Evolutionary conservation across 371 early-diverging fungal genomes (phyloP), one percentile per base, ranked within the genome.

Genomic region (Blyttiomyces sp.): DNA sequence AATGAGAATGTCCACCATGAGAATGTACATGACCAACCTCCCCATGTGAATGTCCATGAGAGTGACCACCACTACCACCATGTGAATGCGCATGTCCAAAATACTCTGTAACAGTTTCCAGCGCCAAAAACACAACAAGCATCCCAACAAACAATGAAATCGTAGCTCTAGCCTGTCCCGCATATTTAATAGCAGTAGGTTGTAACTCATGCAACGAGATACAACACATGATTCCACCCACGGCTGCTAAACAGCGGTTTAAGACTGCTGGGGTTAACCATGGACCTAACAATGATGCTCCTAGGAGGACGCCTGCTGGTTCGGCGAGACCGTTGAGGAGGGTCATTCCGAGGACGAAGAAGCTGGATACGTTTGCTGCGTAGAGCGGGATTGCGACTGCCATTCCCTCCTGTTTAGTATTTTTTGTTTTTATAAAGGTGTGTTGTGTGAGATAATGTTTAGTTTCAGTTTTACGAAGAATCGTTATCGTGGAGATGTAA

Each of bases 361-460:
- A 48, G 27, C 53, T 45, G 33, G 64, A 45, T 23, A 62, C 55
- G 11, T 64, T 62, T 6, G 82, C 77, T 17, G 76, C 78, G 52
- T 79, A 80, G 16, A 80, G 63, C 2, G 82, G 82, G 27, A 82
- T 75, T 19, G 82, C 82, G 17, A 82, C 82, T 5, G 73, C 73
- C 69, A 73, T 73, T 23, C 70, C 69, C 49, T 73, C 76, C 54
- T 58, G 59, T 9, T 13, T 17, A 39, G 39, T 13, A 11, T 7
- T 13, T n/a, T n/a, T n/a, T n/a, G n/a, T n/a, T n/a, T n/a, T n/a
- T n/a, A n/a, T n/a, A n/a, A n/a, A n/a, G n/a, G n/a, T n/a, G n/a
- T n/a, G n/a, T n/a, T n/a, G n/a, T n/a, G n/a, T 13, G 26, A 48
- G 23, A 39, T 11, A 9, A 53, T 31, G 9, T 19, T 61, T 59